phyloP scores from a whole-genome alignment of 345 rosid genomes.

The Iberis pinnata region DNA sequence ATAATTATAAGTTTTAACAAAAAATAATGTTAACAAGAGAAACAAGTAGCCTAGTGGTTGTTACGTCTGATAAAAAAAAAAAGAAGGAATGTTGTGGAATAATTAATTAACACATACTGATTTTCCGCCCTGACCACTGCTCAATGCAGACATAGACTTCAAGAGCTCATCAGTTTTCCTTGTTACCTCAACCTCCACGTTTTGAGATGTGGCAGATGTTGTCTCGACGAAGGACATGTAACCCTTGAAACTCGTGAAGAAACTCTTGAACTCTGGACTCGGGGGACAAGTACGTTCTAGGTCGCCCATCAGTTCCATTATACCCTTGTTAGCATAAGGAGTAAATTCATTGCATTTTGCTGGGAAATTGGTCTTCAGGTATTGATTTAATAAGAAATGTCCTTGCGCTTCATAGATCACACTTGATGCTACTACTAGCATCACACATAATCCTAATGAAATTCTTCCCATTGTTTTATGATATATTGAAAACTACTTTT shows the following conservation, averaged over 20 bases:
- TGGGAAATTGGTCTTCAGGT: constrained; percentile 11
- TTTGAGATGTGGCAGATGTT: not conserved
- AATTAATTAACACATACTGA: constrained; percentile 23
- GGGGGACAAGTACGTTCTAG: constrained; percentile 7
- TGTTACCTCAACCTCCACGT: constrained; percentile 9
- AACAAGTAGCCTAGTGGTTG: too few species aligned
- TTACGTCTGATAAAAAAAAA: too few species aligned
- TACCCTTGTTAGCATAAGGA: constrained; percentile 19
- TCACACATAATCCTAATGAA: constrained; percentile 19
- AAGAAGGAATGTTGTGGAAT: too few species aligned
- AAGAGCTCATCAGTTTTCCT: constrained; percentile 1
- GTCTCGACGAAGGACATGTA: constrained; percentile 15
- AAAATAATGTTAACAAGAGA: not conserved
- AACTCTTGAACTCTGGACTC: constrained; percentile 16
- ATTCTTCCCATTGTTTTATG: constrained; percentile 23
- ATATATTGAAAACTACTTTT: not conserved
- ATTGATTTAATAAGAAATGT: constrained; percentile 8
- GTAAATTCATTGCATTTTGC: constrained; percentile 10
- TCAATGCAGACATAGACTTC: constrained; percentile 16
- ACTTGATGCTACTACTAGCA: constrained; percentile 23
- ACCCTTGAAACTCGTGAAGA: constrained; percentile 20
- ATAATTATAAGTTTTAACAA: too few species aligned
- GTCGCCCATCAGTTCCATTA: not conserved
- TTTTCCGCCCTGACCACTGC: constrained; percentile 3
- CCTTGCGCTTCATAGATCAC: constrained; percentile 30